These are phyloP conservation scores for Pythium coloratum DNA, from an alignment of 352 stramenopile genomes.

Conservation along the genomic window DNA sequence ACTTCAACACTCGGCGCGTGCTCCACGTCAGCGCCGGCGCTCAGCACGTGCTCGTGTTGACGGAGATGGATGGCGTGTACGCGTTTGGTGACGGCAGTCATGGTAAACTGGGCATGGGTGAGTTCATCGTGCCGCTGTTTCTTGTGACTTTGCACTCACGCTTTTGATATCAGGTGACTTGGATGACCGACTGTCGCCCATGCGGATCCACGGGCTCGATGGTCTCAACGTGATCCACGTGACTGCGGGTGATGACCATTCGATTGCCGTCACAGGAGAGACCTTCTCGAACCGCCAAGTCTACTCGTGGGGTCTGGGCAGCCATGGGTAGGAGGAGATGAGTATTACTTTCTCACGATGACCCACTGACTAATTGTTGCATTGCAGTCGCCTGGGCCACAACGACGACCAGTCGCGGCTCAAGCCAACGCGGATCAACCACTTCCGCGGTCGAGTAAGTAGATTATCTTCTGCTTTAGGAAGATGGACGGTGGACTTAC, in stretches of 20 bases:
- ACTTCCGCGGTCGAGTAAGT: constrained; percentile 59
- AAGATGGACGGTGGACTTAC: neutral
- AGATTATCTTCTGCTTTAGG: neutral
- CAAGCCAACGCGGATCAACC: constrained; percentile 71
- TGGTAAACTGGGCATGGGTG: constrained; percentile 67
- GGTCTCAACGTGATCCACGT: constrained; percentile 58
- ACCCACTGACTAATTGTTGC: neutral
- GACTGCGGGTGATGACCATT: constrained; percentile 69
- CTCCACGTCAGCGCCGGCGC: constrained; percentile 52
- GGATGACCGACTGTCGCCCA: constrained; percentile 36
- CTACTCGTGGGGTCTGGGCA: constrained; percentile 73
- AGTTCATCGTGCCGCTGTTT: neutral
- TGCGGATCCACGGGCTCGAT: constrained; percentile 45
- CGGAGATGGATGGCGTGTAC: constrained; percentile 65
- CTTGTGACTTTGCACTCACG: neutral
- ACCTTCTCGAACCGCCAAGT: constrained; percentile 72
- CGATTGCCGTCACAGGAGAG: constrained; percentile 59
- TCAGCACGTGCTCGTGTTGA: constrained; percentile 70
- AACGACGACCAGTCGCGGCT: constrained; percentile 47
- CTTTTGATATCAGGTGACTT: constrained; percentile 39
- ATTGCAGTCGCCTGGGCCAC: constrained; percentile 59
- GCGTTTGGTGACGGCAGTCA: constrained; percentile 63
- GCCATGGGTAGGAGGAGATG: constrained; percentile 45
- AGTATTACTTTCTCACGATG: neutral
- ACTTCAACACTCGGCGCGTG: constrained; percentile 62